phyloP scores from a whole-genome alignment of 495 filamentous ascomycete genomes.

The Aspergillus kassunensis region DNA sequence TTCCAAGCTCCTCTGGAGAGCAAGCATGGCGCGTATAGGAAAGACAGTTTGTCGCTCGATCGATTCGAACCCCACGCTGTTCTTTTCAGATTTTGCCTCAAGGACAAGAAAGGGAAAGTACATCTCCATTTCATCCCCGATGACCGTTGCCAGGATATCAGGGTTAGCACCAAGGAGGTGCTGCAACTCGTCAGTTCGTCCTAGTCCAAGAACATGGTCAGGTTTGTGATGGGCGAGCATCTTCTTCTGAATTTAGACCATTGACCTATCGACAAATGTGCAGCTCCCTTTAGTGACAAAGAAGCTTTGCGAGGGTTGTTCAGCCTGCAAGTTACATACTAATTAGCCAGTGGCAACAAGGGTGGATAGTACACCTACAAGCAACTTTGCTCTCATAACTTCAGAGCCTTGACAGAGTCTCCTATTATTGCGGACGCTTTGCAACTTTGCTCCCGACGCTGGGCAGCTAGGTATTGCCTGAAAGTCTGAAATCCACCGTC shows the following conservation, averaged over 20 bases:
- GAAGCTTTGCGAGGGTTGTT: background rate
- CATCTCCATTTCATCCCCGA: background rate
- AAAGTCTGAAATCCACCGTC: background rate
- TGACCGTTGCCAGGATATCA: background rate
- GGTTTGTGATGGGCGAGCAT: background rate
- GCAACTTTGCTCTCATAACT: background rate
- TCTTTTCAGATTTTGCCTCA: conserved; percentile 18
- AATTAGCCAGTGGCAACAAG: background rate
- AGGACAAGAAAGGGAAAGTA: conserved; percentile 16
- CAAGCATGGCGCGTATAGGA: conserved; percentile 9
- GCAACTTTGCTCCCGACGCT: background rate
- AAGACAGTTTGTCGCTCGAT: conserved; percentile 16
- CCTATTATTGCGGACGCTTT: background rate
- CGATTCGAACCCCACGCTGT: conserved; percentile 8
- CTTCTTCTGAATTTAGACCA: background rate
- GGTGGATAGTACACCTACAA: background rate
- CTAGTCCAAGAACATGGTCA: background rate
- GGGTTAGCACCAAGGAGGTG: background rate
- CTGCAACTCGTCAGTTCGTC: background rate
- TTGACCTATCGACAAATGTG: background rate
- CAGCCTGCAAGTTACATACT: background rate
- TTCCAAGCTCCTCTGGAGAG: conserved; percentile 10
- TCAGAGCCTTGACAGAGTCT: background rate
- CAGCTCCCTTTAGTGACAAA: background rate
- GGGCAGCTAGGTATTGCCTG: background rate